Evolutionary conservation across 2,329 filamentous ascomycete species (phyloP).

Genomic region (Didymella segeticola): DNA sequence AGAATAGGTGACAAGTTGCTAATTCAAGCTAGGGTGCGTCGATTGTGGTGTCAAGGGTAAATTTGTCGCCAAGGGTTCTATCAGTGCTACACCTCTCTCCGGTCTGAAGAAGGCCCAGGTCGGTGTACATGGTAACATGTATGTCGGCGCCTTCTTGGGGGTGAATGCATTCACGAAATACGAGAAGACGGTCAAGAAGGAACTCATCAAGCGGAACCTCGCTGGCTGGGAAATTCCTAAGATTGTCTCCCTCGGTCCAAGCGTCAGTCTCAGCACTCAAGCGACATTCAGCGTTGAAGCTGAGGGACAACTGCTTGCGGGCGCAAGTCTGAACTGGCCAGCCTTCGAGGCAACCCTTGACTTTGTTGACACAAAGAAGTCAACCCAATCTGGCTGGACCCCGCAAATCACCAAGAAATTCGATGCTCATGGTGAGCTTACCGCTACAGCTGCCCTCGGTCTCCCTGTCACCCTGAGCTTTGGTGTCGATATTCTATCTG

Average conservation of each 20-base stretch:
- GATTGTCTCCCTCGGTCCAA: constrained; percentile 10
- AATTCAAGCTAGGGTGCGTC: background rate
- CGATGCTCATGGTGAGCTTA: constrained; percentile 10
- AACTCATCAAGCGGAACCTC: constrained; percentile 8
- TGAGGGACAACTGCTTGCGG: constrained; percentile 11
- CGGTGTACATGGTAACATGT: constrained; percentile 13
- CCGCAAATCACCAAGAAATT: constrained; percentile 11
- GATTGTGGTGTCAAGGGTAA: constrained; percentile 14
- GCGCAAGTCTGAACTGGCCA: constrained; percentile 13
- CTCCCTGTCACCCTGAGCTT: constrained; percentile 13
- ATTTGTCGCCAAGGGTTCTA: constrained; percentile 12
- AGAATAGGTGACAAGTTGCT: background rate
- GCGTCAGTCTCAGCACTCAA: constrained; percentile 5
- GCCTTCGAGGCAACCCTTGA: constrained; percentile 9
- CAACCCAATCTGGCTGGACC: constrained; percentile 13
- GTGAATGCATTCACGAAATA: constrained; percentile 13
- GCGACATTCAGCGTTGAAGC: constrained; percentile 14
- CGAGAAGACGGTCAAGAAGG: constrained; percentile 13
- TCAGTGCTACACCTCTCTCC: constrained; percentile 12
- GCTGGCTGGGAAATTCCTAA: constrained; percentile 13
- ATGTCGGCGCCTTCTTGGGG: constrained; percentile 11
- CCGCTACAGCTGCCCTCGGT: constrained; percentile 12
- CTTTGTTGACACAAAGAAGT: constrained; percentile 11
- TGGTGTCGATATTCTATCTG: constrained; percentile 7
- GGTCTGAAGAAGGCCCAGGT: constrained; percentile 16